Evolutionary conservation across 2,329 filamentous ascomycete genomes (phyloP).

Genomic region (Stemphylium lycopersici): DNA sequence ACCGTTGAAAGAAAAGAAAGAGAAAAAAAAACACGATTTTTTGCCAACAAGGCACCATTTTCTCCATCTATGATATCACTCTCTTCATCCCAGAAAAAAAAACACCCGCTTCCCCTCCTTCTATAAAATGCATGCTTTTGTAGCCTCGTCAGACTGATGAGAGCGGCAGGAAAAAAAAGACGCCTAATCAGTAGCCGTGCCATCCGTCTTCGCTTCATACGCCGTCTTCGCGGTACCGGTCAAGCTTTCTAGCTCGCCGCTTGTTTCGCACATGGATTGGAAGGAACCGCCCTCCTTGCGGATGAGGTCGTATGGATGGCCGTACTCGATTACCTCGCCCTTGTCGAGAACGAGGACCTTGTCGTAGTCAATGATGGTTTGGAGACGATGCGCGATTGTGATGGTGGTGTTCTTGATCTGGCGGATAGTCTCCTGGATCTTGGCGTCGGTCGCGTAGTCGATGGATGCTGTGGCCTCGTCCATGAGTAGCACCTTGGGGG

Average conservation of each 20-base stretch:
- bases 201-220: conserved; percentile 25
- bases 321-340: conserved; percentile 85
- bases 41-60: no score
- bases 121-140: background rate
- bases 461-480: conserved; percentile 98
- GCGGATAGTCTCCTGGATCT: conserved; percentile 96
- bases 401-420: conserved; percentile 90
- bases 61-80: background rate
- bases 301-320: conserved; percentile 79
- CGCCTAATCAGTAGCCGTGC: background rate
- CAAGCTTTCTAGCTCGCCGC: conserved; percentile 63
- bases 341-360: conserved; percentile 95
- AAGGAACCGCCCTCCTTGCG: conserved; percentile 69
- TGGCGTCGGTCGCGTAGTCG: conserved; percentile 92
- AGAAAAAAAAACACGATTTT: background rate
- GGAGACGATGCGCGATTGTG: conserved; percentile 92
- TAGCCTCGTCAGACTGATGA: background rate
- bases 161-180: background rate
- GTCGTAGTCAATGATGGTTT: conserved; percentile 98
- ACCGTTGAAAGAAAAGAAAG: background rate
- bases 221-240: conserved; percentile 62
- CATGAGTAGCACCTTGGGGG: conserved; percentile 95
- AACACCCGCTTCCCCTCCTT: background rate
- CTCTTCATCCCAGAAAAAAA: background rate
- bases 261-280: conserved; percentile 71